Base-by-base conservation (phyloP, 2,329 filamentous ascomycete genomes). In the Corinectria fuckeliana region DNA sequence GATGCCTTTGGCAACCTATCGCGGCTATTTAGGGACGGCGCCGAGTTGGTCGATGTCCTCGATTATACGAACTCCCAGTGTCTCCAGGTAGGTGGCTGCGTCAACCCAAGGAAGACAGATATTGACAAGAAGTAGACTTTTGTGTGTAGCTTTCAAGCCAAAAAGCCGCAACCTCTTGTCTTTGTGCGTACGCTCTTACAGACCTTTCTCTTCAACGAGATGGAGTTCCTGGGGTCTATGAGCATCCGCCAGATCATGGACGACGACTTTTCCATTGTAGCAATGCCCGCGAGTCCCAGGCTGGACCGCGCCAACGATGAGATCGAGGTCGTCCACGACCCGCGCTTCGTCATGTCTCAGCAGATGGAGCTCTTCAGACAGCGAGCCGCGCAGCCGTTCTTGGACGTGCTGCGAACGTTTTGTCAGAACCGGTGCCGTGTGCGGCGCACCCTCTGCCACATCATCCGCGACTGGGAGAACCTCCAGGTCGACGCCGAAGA, bases 361-460 rank as follows among this genome's bases (percentile, higher is more conserved):
- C 82, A 88, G 50, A 92, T 97, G 83, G 91, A 97, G 66, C 70
- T 80, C 1, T 89, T 90, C 68, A 82, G 87, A 11, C 80, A 85
- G 61, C 78, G 84, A 25, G 83, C 85, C 1, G 86, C 83, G 5
- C 80, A 92, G 74, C 88, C 90, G 0, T 97, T 93, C 70, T 80
- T 97, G 16, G 93, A 97, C 65, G 84, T 96, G 14, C 89, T 95
- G 69, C 87, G 93, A 47, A 90, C 91, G 7, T 82, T 95, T 16
- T 96, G 93, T 69, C 91, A 98, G 72, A 99, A 98, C 71, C 84
- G 93, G 51, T 96, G 92, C 72, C 89, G 95, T 2, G 87, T 96
- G 39, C 87, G 95, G n/a, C 87, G 95, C 32, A 93, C 90, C n/a
- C 83, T 99, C 8, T 93, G 89, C 61, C 94, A 98, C 72, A 86